Base-by-base conservation (phyloP, 768 basidiomycete genomes). In the Pisolithus orientalis region DNA sequence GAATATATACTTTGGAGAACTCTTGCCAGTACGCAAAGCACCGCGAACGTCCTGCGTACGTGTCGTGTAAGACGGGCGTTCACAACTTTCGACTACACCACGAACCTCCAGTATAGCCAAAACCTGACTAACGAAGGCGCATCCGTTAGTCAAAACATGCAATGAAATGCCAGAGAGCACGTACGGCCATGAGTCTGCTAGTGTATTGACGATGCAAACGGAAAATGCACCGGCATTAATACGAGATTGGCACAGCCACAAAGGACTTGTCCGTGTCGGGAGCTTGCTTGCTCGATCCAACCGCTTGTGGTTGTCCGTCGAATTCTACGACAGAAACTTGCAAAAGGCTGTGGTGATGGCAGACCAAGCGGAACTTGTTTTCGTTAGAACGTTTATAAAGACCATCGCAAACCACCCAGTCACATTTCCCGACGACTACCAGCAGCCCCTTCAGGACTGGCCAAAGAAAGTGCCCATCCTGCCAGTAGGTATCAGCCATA, bases 1-100 rank as follows among this genome's bases (percentile, higher is more conserved):
- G 16, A 4, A 44, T 53, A 5, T 34, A 50, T 50, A 85, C 87
- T 64, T 84, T 87, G 59, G 83, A 77, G 72, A 90, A 88, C 68
- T 94, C 90, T 63, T 94, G 92, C 92, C 93, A 95, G 72, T 86
- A 90, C 11, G 82, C 76, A 69, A 94, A 94, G 71, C 94, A 96
- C 62, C 90, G 80, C 55, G 89, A 82, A 57, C 82, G 83, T 60
- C 90, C 91, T 93, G 56, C 34, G 42, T 34, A 46, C 42, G 28
- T 27, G 48, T 53, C 42, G 28, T 27, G 48, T 53, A 52, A 10
- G 28, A n/a, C n/a, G 9, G 29, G 21, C 11, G 29, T 28, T 29
- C 44, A 25, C 2, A 1, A 17, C 21, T 34, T 8, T 4, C 16
- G 16, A 2, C 21, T n/a, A 13, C 44, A 45, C 3, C n/a, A 63